Evolutionary conservation across 495 filamentous ascomycete genomes (phyloP), one percentile per base, ranked within the genome.

Genomic region (Aspergillus baeticus): DNA sequence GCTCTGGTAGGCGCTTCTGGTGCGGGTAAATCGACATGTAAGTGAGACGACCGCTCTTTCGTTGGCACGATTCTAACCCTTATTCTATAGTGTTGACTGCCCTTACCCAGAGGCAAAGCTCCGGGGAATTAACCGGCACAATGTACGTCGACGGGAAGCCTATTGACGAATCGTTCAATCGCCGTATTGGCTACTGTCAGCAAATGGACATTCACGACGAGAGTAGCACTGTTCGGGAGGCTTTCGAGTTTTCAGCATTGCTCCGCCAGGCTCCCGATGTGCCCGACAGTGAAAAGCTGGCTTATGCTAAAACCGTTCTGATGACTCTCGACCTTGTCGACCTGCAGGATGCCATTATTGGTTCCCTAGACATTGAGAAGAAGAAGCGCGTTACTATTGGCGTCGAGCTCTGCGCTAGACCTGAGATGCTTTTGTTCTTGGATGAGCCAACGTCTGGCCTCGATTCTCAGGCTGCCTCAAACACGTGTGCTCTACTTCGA

Each of bases 181-280:
- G 90, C 31, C 84, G 86, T 11, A 93, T 90, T 0, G 84, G 83
- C 8, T 96, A 93, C 63, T 91, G 87, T 18, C 87, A 96, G 62
- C 92, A 96, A 59, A 83, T 90, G 61, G 92, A 96, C 62, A 80
- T 94, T n/a, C 92, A 95, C 63, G 89, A 93, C 51, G 77, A 85
- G 10, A 86, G 86, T 0, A 82, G 87, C 45, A 96, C 89, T 4
- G 87, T 96, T 23, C 84, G 90, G 13, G 92, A 95, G 69, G 92
- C 92, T 2, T 82, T 96, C 10, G 83, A 88, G 50, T 96, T 96
- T 62, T 92, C 88, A 14, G 92, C 92, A 29, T 78, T 89, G 41
- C 77, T 96, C 6, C 82, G 92, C 35, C 92, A 96, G 64, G 84
- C 86, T 1, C 80, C 73, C 45, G 79, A 87, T 26, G 83, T 82